Conservation (phyloP, 2,329 filamentous ascomycete genomes). For the Hymenoscyphus scutula region DNA sequence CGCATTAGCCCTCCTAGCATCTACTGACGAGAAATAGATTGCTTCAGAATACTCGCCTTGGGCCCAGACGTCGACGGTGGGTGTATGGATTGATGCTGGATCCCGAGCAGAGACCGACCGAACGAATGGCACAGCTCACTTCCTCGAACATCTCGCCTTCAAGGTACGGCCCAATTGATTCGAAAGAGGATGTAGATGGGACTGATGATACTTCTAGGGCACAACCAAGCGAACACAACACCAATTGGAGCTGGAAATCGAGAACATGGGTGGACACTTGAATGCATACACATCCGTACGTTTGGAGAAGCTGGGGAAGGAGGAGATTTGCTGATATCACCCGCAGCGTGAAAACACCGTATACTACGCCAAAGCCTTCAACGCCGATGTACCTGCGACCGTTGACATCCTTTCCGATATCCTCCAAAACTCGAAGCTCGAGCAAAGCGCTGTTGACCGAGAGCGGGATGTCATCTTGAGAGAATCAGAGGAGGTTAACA, state of each 20-base stretch:
- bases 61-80: conserved; percentile 96
- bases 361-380: conserved; percentile 99
- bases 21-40: conserved; percentile 60
- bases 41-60: conserved; percentile 97
- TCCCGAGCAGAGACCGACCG: conserved; percentile 96
- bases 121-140: conserved; percentile 99
- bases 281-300: conserved; percentile 99
- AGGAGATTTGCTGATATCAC: conserved; percentile 23
- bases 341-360: conserved; percentile 94
- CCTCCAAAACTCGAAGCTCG: conserved; percentile 98
- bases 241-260: conserved; percentile 98
- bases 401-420: conserved; percentile 99
- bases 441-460: conserved; percentile 87
- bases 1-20: neutral
- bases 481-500: conserved; percentile 99
- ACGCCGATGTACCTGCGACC: conserved; percentile 91
- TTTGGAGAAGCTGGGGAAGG: conserved; percentile 29
- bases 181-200: conserved; percentile 10
- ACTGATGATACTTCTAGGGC: conserved; percentile 55
- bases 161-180: conserved; percentile 62
- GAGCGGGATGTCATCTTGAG: conserved; percentile 98
- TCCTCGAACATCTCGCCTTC: conserved; percentile 99
- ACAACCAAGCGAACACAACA: conserved; percentile 93
- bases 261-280: conserved; percentile 99
- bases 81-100: conserved; percentile 99